phyloP scores from a whole-genome alignment of 495 filamentous ascomycete species.

The Aspergillus incahuasiensis region DNA sequence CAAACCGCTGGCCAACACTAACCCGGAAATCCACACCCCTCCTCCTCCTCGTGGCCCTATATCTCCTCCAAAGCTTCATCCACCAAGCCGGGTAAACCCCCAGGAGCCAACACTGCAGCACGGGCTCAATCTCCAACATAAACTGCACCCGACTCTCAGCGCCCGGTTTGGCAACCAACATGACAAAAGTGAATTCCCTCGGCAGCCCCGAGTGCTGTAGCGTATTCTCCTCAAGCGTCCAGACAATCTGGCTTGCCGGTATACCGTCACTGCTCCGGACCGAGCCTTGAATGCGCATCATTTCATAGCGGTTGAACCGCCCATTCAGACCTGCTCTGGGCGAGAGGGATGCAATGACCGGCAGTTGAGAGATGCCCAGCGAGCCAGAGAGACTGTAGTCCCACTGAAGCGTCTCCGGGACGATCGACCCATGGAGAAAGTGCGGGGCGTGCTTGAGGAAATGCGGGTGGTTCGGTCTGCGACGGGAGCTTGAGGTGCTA shows the following conservation, averaged over 20 bases:
- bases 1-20: conserved; percentile 39
- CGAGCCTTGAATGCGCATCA: conserved; percentile 53
- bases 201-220: conserved; percentile 48
- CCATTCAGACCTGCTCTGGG: conserved; percentile 37
- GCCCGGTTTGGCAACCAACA: conserved; percentile 42
- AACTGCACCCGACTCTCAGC: conserved; percentile 28
- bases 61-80: conserved; percentile 22
- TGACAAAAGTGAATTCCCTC: conserved; percentile 52
- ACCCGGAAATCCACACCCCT: conserved; percentile 30
- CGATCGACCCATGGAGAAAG: conserved; percentile 48
- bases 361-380: conserved; percentile 43
- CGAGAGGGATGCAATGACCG: conserved; percentile 40
- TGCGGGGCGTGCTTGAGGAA: conserved; percentile 52
- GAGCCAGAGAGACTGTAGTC: conserved; percentile 47
- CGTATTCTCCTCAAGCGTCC: conserved; percentile 50
- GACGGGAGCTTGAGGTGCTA: neutral
- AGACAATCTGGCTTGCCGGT: conserved; percentile 44
- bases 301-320: conserved; percentile 44
- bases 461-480: conserved; percentile 25
- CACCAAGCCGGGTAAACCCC: conserved; percentile 32
- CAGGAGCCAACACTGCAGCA: conserved; percentile 28
- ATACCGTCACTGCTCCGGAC: conserved; percentile 39
- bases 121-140: conserved; percentile 36
- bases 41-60: conserved; percentile 24
- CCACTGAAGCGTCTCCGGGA: conserved; percentile 49